Evolutionary conservation across 768 basidiomycete species (phyloP).

Genomic region (Hortiboletus campestris): DNA sequence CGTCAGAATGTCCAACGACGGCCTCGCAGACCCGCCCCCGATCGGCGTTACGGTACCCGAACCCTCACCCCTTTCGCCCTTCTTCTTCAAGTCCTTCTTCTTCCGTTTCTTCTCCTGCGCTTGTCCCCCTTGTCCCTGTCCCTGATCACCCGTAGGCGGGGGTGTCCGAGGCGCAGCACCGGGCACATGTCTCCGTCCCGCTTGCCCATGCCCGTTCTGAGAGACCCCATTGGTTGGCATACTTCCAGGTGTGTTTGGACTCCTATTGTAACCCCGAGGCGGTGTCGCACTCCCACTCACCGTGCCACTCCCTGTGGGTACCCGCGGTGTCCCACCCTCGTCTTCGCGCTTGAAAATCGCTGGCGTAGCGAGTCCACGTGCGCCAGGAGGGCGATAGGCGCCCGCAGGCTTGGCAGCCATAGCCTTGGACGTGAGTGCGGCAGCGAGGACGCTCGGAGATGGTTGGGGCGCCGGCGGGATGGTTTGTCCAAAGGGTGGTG

Average conservation of each 20-base stretch:
- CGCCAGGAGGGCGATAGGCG: constrained; percentile 92
- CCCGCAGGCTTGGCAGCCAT: constrained; percentile 67
- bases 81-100: constrained; percentile 59
- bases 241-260: constrained; percentile 53
- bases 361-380: constrained; percentile 85
- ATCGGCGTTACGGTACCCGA: constrained; percentile 31
- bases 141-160: constrained; percentile 41
- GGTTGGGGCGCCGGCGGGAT: constrained; percentile 72
- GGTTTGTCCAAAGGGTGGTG: constrained; percentile 61
- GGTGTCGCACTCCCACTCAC: constrained; percentile 60
- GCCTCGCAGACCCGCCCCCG: constrained; percentile 26
- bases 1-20: constrained; percentile 38
- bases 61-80: constrained; percentile 37
- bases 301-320: constrained; percentile 38
- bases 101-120: constrained; percentile 43
- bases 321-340: constrained; percentile 66
- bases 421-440: constrained; percentile 52
- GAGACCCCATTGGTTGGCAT: constrained; percentile 35
- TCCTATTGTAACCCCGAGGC: constrained; percentile 56
- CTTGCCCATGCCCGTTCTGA: constrained; percentile 31
- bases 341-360: constrained; percentile 90
- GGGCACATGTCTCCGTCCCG: constrained; percentile 55
- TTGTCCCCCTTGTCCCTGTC: constrained; percentile 25
- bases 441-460: constrained; percentile 50
- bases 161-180: constrained; percentile 61